phyloP scores from a whole-genome alignment of 2,329 filamentous ascomycete genomes.

The Beauveria asiatica region DNA sequence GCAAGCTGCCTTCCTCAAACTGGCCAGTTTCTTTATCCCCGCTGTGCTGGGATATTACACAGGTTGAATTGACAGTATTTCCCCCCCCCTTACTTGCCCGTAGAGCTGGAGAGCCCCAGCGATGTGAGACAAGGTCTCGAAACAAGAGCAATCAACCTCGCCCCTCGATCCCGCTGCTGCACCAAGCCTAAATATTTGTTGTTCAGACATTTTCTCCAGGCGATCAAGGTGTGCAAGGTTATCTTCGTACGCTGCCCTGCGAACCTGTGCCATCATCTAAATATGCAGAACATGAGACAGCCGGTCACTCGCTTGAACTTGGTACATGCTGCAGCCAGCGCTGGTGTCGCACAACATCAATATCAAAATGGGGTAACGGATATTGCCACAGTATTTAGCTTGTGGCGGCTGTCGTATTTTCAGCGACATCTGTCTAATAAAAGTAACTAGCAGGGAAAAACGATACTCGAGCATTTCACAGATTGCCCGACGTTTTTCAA shows the following conservation, averaged over 20 bases:
- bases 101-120: not conserved
- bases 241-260: not conserved
- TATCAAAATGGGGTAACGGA: not conserved
- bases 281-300: conserved; percentile 4
- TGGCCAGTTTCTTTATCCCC: too few relatives aligned
- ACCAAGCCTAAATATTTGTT: not conserved
- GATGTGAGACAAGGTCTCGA: conserved; percentile 10
- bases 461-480: not conserved
- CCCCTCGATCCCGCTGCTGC: not conserved
- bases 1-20: too few relatives aligned
- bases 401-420: not conserved
- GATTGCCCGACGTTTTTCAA: not conserved
- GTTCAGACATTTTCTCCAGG: not conserved
- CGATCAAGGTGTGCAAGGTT: not conserved
- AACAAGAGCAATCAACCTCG: conserved; percentile 6
- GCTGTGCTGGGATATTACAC: not conserved
- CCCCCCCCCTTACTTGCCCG: not conserved
- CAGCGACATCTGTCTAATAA: too few relatives aligned
- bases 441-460: too few relatives aligned
- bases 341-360: not conserved
- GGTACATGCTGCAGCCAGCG: not conserved
- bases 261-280: not conserved
- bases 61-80: not conserved
- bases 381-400: not conserved
- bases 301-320: not conserved